Conservation (phyloP, 306 rosid genomes). For the Cicer chorassanicum region DNA sequence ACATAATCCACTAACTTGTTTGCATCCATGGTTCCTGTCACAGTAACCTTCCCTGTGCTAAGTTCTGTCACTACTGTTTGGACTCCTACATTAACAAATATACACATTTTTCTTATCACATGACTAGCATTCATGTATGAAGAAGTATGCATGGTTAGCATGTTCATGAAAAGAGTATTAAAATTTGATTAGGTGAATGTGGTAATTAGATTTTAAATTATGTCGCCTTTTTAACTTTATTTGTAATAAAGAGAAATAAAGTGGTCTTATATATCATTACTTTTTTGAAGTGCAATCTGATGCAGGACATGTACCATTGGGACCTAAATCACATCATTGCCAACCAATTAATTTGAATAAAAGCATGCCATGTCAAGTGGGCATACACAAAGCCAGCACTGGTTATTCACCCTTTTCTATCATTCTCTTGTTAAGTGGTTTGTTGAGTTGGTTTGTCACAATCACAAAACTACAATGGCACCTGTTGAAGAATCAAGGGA, state of each 20-base stretch:
- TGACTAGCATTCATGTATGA: conserved; percentile 32
- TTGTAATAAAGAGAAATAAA: neutral
- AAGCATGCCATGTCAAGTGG: conserved; percentile 35
- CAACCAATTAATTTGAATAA: neutral
- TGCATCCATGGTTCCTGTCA: conserved; percentile 85
- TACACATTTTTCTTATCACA: conserved; percentile 35
- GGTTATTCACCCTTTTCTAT: no score
- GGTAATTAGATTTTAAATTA: neutral
- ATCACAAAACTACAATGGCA: conserved; percentile 13
- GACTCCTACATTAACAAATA: conserved; percentile 58
- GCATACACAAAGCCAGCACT: no score
- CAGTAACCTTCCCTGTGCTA: conserved; percentile 71
- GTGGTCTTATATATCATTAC: neutral
- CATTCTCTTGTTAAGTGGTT: neutral
- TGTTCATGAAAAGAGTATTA: conserved; percentile 27
- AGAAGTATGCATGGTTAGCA: conserved; percentile 19
- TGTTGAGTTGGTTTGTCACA: conserved; percentile 24
- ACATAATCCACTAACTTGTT: conserved; percentile 79
- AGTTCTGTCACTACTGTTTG: conserved; percentile 68
- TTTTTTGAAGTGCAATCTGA: conserved; percentile 35
- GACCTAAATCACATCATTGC: conserved; percentile 32
- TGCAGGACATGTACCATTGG: conserved; percentile 12
- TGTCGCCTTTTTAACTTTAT: neutral
- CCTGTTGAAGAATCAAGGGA: no score
- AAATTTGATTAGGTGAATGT: neutral